Evolutionary conservation across 192 early-diverging fungal genomes (phyloP).

Genomic region (Mortierella hygrophila): DNA sequence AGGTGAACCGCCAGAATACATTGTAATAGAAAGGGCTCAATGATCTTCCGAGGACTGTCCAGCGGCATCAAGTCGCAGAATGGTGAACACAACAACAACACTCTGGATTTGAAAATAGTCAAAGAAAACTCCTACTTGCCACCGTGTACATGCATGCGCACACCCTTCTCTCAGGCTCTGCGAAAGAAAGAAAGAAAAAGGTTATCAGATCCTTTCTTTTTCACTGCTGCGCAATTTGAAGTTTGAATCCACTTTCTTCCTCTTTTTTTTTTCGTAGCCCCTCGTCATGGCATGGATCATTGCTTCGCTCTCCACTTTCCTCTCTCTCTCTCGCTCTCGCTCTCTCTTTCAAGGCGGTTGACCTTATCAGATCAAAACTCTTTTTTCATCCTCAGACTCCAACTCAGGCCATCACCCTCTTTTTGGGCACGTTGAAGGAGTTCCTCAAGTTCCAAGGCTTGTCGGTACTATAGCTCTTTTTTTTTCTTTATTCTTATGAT

Average conservation of each 20-base stretch:
- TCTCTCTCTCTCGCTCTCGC: background rate
- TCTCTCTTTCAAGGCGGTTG: background rate
- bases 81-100: background rate
- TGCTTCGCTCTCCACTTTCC: background rate
- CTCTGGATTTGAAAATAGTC: background rate
- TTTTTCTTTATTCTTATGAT: background rate
- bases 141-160: background rate
- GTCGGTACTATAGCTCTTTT: too few species aligned
- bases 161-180: background rate
- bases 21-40: background rate
- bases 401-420: background rate
- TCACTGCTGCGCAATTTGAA: background rate
- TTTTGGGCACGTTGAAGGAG: background rate
- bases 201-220: background rate
- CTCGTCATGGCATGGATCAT: background rate
- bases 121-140: background rate
- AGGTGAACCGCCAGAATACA: background rate
- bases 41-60: background rate
- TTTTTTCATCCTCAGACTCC: background rate
- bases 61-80: background rate
- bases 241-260: background rate
- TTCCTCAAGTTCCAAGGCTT: background rate
- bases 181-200: background rate
- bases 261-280: background rate
- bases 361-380: constrained; percentile 3